These are phyloP conservation scores for Chiua virens DNA, from an alignment of 768 basidiomycete species.

Conservation along the genomic window DNA sequence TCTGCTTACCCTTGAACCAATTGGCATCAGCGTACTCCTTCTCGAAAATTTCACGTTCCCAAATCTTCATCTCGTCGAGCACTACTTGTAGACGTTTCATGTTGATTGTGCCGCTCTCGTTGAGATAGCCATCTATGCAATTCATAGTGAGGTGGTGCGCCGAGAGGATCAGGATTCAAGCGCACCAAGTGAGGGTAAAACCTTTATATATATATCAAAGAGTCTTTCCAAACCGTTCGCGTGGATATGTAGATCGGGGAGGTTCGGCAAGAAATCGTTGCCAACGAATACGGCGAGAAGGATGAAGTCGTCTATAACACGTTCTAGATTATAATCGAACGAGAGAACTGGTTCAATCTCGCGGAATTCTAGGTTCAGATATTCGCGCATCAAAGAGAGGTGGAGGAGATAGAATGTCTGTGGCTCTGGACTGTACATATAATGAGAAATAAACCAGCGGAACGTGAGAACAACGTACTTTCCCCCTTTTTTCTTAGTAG, in stretches of 20 bases:
- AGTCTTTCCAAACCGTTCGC: conserved; percentile 92
- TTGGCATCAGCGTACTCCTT: conserved; percentile 86
- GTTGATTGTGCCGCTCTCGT: conserved; percentile 84
- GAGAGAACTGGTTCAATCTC: conserved; percentile 63
- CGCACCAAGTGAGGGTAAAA: conserved; percentile 73
- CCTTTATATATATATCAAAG: conserved; percentile 94
- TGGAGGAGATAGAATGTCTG: conserved; percentile 95
- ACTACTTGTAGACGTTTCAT: conserved; percentile 80
- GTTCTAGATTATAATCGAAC: conserved; percentile 88
- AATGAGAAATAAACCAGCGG: conserved; percentile 5
- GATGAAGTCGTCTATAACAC: conserved; percentile 97
- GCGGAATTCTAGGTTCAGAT: conserved; percentile 93
- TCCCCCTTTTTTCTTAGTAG: conserved; percentile 67
- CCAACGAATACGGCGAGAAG: conserved; percentile 96
- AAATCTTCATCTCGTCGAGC: conserved; percentile 82
- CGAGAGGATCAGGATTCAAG: not conserved
- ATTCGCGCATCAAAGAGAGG: conserved; percentile 92
- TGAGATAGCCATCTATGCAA: conserved; percentile 81
- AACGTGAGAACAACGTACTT: conserved; percentile 37
- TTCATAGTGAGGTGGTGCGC: not conserved
- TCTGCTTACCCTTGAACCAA: conserved; percentile 94
- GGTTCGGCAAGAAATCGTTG: conserved; percentile 95
- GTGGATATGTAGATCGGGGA: conserved; percentile 96
- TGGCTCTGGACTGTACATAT: conserved; percentile 53
- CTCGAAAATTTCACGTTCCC: conserved; percentile 91